Evolutionary conservation across 2,329 filamentous ascomycete genomes (phyloP).

Genomic region (Stachybotrys echinatus): DNA sequence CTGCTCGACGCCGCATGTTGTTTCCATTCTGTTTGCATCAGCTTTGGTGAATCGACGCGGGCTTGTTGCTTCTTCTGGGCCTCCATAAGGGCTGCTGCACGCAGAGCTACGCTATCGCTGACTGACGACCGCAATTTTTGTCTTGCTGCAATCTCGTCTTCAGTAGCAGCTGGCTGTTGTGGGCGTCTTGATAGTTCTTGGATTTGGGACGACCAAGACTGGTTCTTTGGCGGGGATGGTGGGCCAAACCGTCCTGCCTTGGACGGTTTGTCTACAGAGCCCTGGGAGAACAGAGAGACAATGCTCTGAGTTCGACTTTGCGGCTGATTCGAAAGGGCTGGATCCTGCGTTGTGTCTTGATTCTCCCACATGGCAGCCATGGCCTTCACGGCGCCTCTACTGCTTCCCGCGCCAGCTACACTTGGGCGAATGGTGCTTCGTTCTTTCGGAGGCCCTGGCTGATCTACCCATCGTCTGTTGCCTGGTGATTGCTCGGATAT

Average conservation of each 20-base stretch:
- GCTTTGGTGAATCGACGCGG: background rate
- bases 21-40: background rate
- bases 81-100: slow-evolving; percentile 8
- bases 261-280: slow-evolving; percentile 6
- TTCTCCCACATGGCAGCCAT: slow-evolving; percentile 49
- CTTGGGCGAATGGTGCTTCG: slow-evolving; percentile 7
- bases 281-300: slow-evolving; percentile 13
- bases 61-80: slow-evolving; percentile 13
- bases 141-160: background rate
- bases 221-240: slow-evolving; percentile 3
- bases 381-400: slow-evolving; percentile 34
- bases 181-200: background rate
- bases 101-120: slow-evolving; percentile 12
- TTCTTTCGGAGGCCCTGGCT: background rate
- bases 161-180: too few species aligned
- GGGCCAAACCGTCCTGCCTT: slow-evolving; percentile 9
- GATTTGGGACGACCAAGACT: slow-evolving; percentile 6
- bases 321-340: slow-evolving; percentile 2
- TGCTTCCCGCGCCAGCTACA: slow-evolving; percentile 15
- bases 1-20: slow-evolving; percentile 1
- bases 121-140: slow-evolving; percentile 9
- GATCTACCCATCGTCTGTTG: background rate
- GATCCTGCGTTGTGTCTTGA: slow-evolving; percentile 7
- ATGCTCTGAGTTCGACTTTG: slow-evolving; percentile 13
- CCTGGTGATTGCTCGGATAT: background rate